These are phyloP conservation scores for Fusarium irregulare DNA, from an alignment of 2,329 filamentous ascomycete genomes.

Conservation along the genomic window DNA sequence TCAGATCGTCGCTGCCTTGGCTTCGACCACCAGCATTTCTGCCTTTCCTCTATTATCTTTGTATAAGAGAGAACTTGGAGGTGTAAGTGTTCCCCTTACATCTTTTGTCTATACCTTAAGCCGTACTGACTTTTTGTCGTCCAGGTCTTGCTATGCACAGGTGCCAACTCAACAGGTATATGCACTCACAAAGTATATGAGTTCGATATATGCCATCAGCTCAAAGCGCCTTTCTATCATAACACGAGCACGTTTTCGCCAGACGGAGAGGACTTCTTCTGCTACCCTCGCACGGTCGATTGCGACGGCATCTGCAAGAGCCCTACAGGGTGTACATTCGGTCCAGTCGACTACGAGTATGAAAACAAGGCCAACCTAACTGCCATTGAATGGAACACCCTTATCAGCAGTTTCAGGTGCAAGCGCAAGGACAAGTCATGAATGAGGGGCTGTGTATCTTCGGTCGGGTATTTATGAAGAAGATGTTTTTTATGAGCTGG, in stretches of 20 bases:
- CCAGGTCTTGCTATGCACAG: constrained; percentile 63
- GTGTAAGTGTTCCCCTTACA: constrained; percentile 53
- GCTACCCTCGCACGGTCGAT: constrained; percentile 56
- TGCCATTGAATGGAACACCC: constrained; percentile 58
- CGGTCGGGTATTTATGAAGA: neutral
- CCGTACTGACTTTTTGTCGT: constrained; percentile 4
- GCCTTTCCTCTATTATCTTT: constrained; percentile 45
- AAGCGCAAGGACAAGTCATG: constrained; percentile 29
- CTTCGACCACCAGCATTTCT: constrained; percentile 39
- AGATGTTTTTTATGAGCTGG: neutral
- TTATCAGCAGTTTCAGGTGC: constrained; percentile 53
- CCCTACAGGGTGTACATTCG: constrained; percentile 65
- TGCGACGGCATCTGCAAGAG: constrained; percentile 61
- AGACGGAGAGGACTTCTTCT: constrained; percentile 61
- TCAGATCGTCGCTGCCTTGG: constrained; percentile 31
- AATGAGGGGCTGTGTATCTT: neutral
- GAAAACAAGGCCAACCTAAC: constrained; percentile 61
- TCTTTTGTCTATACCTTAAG: neutral
- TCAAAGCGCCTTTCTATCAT: constrained; percentile 53
- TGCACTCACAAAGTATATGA: constrained; percentile 59
- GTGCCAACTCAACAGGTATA: constrained; percentile 60
- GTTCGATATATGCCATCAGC: constrained; percentile 59
- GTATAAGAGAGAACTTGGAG: constrained; percentile 58
- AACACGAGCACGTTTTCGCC: constrained; percentile 63
- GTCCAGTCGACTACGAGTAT: constrained; percentile 59